Evolutionary conservation across 2,329 filamentous ascomycete species (phyloP).

Genomic region (Beauveria rudraprayagi): DNA sequence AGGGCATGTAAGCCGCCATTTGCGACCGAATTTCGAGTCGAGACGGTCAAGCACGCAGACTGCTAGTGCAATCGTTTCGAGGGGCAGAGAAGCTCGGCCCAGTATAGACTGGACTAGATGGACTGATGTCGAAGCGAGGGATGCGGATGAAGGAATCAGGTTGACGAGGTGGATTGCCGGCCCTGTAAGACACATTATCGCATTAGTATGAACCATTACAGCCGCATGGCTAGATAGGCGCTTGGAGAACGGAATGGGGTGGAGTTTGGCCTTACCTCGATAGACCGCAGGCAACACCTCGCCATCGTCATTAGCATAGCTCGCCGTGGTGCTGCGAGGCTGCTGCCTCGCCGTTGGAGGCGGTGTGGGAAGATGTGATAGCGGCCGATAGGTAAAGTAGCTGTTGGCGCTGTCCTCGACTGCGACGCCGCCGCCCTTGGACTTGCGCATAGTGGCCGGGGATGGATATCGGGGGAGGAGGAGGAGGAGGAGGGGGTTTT

Average conservation of each 20-base stretch:
- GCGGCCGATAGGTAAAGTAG: constrained; percentile 58
- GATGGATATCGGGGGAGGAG: too few relatives aligned
- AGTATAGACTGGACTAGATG: constrained; percentile 54
- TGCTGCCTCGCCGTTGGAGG: constrained; percentile 45
- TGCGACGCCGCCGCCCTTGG: constrained; percentile 13
- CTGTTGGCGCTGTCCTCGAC: constrained; percentile 35
- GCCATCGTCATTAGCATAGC: constrained; percentile 33
- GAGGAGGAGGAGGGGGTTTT: rapidly evolving
- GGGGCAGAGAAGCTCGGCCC: constrained; percentile 46
- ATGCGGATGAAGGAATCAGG: constrained; percentile 56
- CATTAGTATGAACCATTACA: background rate
- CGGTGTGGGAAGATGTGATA: constrained; percentile 61
- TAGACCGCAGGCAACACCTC: constrained; percentile 29
- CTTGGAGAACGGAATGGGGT: too few relatives aligned
- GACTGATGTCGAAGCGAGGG: constrained; percentile 49
- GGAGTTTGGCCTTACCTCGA: constrained; percentile 23
- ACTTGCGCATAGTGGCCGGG: constrained; percentile 13
- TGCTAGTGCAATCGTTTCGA: constrained; percentile 55
- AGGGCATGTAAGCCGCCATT: constrained; percentile 54
- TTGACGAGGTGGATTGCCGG: constrained; percentile 59
- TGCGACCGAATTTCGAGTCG: constrained; percentile 52
- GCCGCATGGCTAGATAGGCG: background rate
- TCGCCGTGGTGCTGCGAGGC: constrained; percentile 26
- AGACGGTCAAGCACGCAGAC: constrained; percentile 61
- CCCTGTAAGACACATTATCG: constrained; percentile 31